Evolutionary conservation across 2,329 filamentous ascomycete species (phyloP).

Genomic region (Ascosphaera aggregata): DNA sequence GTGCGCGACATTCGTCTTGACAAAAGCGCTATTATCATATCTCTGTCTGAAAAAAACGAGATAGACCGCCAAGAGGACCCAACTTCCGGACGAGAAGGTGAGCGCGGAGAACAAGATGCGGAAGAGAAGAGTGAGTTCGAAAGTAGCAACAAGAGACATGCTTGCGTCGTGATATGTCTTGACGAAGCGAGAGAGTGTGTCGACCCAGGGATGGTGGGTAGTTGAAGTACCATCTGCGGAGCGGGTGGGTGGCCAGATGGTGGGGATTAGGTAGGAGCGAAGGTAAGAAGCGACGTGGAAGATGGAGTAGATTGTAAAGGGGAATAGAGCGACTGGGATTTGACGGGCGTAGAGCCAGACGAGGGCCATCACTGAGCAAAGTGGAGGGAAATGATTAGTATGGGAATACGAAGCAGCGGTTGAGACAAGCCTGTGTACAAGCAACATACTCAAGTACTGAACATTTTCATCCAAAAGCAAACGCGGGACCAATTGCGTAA

Average conservation of each 20-base stretch:
- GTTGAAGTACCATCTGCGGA: slow-evolving; percentile 31
- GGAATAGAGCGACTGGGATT: slow-evolving; percentile 71
- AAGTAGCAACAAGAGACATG: slow-evolving; percentile 75
- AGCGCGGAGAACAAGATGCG: slow-evolving; percentile 61
- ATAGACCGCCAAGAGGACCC: slow-evolving; percentile 71
- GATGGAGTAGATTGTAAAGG: slow-evolving; percentile 89
- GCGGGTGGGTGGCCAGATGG: slow-evolving; percentile 44
- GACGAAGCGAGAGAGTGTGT: slow-evolving; percentile 76
- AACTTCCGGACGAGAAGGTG: slow-evolving; percentile 73
- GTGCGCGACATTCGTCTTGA: slow-evolving; percentile 58
- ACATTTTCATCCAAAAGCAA: slow-evolving; percentile 83
- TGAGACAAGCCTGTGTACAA: neutral
- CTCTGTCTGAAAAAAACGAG: slow-evolving; percentile 80
- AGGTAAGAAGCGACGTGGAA: slow-evolving; percentile 98
- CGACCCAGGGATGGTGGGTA: slow-evolving; percentile 36
- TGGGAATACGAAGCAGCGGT: neutral
- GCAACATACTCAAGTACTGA: slow-evolving; percentile 66
- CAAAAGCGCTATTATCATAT: slow-evolving; percentile 73
- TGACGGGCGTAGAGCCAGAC: slow-evolving; percentile 88
- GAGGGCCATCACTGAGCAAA: slow-evolving; percentile 53
- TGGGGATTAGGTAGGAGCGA: slow-evolving; percentile 78
- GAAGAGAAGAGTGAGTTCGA: slow-evolving; percentile 74
- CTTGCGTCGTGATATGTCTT: slow-evolving; percentile 95
- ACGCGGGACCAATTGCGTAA: slow-evolving; percentile 35
- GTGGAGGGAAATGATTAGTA: neutral